Evolutionary conservation across 345 rosid species (phyloP), one percentile per base, ranked within the genome.

Genomic region (Citropsis articulata): DNA sequence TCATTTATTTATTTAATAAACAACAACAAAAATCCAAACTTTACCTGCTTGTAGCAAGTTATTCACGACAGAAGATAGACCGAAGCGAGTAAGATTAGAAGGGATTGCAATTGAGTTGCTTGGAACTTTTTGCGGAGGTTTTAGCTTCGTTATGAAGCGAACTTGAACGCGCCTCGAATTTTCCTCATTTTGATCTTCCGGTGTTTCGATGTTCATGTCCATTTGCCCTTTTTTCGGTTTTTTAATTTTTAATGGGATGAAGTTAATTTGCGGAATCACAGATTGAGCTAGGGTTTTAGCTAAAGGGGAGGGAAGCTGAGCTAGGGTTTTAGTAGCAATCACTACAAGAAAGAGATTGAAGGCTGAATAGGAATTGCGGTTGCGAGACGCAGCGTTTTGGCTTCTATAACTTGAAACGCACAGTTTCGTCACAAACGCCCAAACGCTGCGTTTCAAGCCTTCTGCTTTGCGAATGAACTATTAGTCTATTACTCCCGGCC

Each of bases 51-150:
- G 77, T 66, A 90, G 89, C 75, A 96, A 84, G 73, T 76, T 80
- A 85, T 94, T 97, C 77, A 94, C 92, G 28, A 97, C 82, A 35
- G 92, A 80, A 83, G 99, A 96, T 76, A 96, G 97, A 62, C 97
- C 97, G 25, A 90, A 80, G 53, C 99, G 92, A 59, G 97, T 91
- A 87, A 92, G 88, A 66, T 86, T 84, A 33, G 98, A 85, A 60
- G 99, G 98, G 80, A 96, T 91, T 24, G 94, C 90, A 61, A 94
- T 84, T 76, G 95, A 71, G 79, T 85, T 79, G 31, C 84, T 69
- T 24, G 97, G 92, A 31, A 70, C 90, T 85, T 84, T 90, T 69
- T 75, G 87, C 1, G 93, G 92, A 57, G 86, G 72, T 56, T 91
- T 81, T 40, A 97, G 89, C 86, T 92, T 93, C 35, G 99, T 97